A percentile compares a stretch with the other conserved stretches of the same genome.
phyloP scores from a whole-genome alignment of 2,329 filamentous ascomycete genomes.

The Xylaria sp. region DNA sequence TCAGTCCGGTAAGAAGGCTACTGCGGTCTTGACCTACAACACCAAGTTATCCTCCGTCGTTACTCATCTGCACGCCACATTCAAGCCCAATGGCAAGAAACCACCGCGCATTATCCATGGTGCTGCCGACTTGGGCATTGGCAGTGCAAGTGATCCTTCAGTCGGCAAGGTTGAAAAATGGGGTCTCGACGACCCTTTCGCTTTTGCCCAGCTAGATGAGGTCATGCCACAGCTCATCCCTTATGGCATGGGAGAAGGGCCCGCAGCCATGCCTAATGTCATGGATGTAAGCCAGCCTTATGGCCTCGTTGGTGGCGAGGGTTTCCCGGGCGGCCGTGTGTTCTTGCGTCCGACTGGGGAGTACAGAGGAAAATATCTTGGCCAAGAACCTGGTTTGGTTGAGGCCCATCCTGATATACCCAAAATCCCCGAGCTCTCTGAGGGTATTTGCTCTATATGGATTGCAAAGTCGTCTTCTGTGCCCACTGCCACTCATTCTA shows the following conservation, averaged over 20 bases:
- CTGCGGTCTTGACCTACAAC: constrained; percentile 82
- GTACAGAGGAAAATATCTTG: constrained; percentile 76
- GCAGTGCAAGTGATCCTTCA: constrained; percentile 81
- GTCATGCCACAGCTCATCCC: constrained; percentile 73
- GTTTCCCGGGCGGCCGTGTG: constrained; percentile 78
- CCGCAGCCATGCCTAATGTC: constrained; percentile 79
- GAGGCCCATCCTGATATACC: constrained; percentile 76
- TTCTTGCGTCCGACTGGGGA: constrained; percentile 80
- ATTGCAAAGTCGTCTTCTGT: constrained; percentile 81
- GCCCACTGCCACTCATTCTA: constrained; percentile 72
- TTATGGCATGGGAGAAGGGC: constrained; percentile 79
- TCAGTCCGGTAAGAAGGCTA: constrained; percentile 66
- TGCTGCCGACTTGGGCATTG: constrained; percentile 75
- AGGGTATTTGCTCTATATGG: constrained; percentile 83
- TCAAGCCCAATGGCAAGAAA: constrained; percentile 71
- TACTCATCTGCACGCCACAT: constrained; percentile 79
- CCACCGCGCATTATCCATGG: constrained; percentile 83
- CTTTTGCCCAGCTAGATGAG: constrained; percentile 79
- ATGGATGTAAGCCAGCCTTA: constrained; percentile 90
- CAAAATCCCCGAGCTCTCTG: constrained; percentile 69
- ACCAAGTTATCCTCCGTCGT: constrained; percentile 81
- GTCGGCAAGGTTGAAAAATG: constrained; percentile 78
- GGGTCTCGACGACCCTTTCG: constrained; percentile 77
- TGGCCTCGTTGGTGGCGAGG: constrained; percentile 84
- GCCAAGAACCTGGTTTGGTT: constrained; percentile 62